Conservation (phyloP, 345 rosid species). For the Euphorbia pulcherrima region DNA sequence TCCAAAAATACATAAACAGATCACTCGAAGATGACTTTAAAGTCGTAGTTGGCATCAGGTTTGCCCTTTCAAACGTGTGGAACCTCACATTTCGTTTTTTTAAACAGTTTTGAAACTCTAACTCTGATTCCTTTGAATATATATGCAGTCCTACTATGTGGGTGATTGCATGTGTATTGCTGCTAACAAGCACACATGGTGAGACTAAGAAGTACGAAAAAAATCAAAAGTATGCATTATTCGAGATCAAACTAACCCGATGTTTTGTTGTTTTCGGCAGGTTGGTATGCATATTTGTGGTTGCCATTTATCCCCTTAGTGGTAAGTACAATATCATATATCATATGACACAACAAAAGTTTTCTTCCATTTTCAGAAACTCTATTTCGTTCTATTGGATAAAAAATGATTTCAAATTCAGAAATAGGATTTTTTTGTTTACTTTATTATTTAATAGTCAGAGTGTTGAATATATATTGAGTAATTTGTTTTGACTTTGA, state of each 20-base stretch:
- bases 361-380: not conserved
- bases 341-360: not conserved
- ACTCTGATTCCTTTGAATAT: slow-evolving; percentile 13
- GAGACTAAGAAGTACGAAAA: slow-evolving; percentile 15
- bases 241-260: not conserved
- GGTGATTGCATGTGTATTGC: slow-evolving; percentile 61
- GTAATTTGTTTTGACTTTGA: not conserved
- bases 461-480: no score
- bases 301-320: slow-evolving; percentile 72
- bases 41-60: slow-evolving; percentile 89
- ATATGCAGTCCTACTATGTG: slow-evolving; percentile 70
- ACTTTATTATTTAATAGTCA: no score
- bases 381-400: no score
- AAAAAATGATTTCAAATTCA: no score
- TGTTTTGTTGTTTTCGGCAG: slow-evolving; percentile 30
- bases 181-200: slow-evolving; percentile 82
- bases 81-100: not conserved
- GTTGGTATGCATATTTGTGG: slow-evolving; percentile 69
- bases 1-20: slow-evolving; percentile 72
- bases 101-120: not conserved
- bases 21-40: slow-evolving; percentile 86
- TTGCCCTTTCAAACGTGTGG: not conserved
- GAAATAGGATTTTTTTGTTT: no score
- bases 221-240: not conserved
- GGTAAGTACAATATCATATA: slow-evolving; percentile 44